These are phyloP conservation scores for Rugosomyces carneus DNA, from an alignment of 1,284 basidiomycete species.

Conservation along the genomic window DNA sequence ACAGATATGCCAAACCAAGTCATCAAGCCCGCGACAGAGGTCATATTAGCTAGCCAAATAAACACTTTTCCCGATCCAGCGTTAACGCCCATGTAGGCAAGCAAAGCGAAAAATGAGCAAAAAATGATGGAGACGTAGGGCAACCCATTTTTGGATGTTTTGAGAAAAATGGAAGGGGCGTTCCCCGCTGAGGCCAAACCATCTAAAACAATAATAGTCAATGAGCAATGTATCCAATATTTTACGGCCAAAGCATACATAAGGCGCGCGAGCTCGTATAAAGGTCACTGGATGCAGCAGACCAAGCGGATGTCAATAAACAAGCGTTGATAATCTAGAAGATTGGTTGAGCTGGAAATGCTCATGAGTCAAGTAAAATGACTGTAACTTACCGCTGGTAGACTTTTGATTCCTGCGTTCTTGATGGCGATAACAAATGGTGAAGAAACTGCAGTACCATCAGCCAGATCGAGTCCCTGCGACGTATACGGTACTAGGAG, in stretches of 20 bases:
- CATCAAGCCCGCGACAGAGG: slow-evolving; percentile 53
- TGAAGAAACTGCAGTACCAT: slow-evolving; percentile 63
- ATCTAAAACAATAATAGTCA: slow-evolving; percentile 36
- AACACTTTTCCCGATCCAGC: slow-evolving; percentile 60
- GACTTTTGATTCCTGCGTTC: slow-evolving; percentile 65
- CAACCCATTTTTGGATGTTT: slow-evolving; percentile 64
- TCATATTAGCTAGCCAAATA: slow-evolving; percentile 76
- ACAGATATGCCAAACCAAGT: slow-evolving; percentile 83
- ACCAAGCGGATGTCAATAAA: slow-evolving; percentile 82
- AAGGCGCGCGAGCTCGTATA: slow-evolving; percentile 79
- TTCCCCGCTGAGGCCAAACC: slow-evolving; percentile 72
- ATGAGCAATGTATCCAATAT: not conserved
- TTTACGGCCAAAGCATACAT: slow-evolving; percentile 40
- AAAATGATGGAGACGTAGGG: slow-evolving; percentile 70
- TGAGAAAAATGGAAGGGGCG: slow-evolving; percentile 71
- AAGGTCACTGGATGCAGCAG: slow-evolving; percentile 78
- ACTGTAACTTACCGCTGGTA: slow-evolving; percentile 47
- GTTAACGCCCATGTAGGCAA: slow-evolving; percentile 71
- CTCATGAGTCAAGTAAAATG: not conserved
- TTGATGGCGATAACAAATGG: slow-evolving; percentile 82
- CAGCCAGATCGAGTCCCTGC: slow-evolving; percentile 43
- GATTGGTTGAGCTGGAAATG: not conserved
- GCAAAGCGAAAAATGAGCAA: slow-evolving; percentile 61
- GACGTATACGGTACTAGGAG: slow-evolving; percentile 71
- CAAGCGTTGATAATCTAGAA: slow-evolving; percentile 78